Base-by-base conservation (phyloP, 1,284 basidiomycete genomes). In the Prillingera fragicola region DNA sequence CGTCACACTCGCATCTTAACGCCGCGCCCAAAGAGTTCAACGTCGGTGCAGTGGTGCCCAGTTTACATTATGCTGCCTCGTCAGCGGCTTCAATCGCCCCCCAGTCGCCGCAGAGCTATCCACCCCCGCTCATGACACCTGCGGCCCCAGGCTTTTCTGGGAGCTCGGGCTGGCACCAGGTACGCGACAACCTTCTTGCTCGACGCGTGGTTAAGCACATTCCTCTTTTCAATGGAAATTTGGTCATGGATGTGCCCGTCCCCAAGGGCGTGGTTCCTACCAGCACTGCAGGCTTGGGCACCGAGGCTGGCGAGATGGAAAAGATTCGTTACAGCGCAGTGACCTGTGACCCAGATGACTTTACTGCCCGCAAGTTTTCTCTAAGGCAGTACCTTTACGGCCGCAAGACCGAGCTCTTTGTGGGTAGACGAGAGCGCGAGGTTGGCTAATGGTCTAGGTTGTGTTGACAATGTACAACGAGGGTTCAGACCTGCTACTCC, bases 391-490 rank as follows among this genome's bases (percentile, higher is more conserved):
- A 84, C 67, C 77, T 94, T 2, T 82, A 82, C 60, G 81, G 82
- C 18, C 82, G 91, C 33, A 79, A 82, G 54, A 96, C 92, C 0
- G 92, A 96, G 72, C 77, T 96, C 7, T 87, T 96, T 66, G 67
- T 70, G 37, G 56, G 64, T 60, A 1, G 17, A 15, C 28, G 28
- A 15, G 13, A 6, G 9, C 19, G 18, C 28, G 2, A n/a, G 13
- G 4, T 15, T 12, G 4, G 13, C 44, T 46, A 25, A 48, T 18
- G 9, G 14, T 27, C 4, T 42, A 67, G 65, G 91, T 97, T 59
- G 87, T 89, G 38, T 87, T 90, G 85, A 90, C 87, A 33, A 90
- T 90, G 65, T 90, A 96, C 73, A 96, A 96, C 69, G 92, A 96
- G 72, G 87, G 92, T 64, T 87, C 92, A 56, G 78, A 86, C 17